Conservation (phyloP, 2,329 filamentous ascomycete genomes). For the Colletotrichum zoysiae region DNA sequence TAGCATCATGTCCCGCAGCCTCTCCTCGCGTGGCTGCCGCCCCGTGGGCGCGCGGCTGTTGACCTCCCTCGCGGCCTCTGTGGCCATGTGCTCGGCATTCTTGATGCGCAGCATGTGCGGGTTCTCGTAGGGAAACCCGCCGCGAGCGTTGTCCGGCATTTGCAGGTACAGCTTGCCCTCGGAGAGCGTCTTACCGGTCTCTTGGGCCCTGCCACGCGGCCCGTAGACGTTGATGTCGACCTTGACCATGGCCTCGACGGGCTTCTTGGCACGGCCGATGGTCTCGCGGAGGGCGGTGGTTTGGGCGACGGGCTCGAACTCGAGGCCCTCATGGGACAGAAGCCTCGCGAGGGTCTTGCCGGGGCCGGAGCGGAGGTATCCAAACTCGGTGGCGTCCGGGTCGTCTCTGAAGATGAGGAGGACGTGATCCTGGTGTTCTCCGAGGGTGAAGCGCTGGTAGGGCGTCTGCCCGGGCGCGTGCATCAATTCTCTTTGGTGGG, state of each 20-base stretch:
- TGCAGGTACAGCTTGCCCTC: slow-evolving; percentile 52
- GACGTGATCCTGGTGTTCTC: slow-evolving; percentile 42
- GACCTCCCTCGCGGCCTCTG: background rate
- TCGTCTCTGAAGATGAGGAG: slow-evolving; percentile 45
- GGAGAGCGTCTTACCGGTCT: slow-evolving; percentile 49
- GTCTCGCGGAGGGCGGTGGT: slow-evolving; percentile 43
- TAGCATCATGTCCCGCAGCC: slow-evolving; percentile 34
- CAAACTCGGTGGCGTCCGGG: slow-evolving; percentile 45
- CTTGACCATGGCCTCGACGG: slow-evolving; percentile 47
- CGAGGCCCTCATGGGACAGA: slow-evolving; percentile 35
- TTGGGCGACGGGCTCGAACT: slow-evolving; percentile 45
- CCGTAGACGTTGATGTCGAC: slow-evolving; percentile 56
- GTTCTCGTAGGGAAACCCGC: slow-evolving; percentile 47
- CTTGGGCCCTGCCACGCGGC: slow-evolving; percentile 34
- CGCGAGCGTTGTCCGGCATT: slow-evolving; percentile 46
- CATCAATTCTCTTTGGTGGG: slow-evolving; percentile 15
- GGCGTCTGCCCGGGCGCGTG: background rate
- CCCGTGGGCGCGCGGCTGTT: background rate
- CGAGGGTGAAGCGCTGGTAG: slow-evolving; percentile 43
- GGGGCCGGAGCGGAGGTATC: slow-evolving; percentile 44
- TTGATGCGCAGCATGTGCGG: slow-evolving; percentile 49
- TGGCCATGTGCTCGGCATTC: slow-evolving; percentile 35
- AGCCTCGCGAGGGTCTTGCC: slow-evolving; percentile 43
- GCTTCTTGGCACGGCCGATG: slow-evolving; percentile 46
- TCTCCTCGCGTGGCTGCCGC: slow-evolving; percentile 19